A percentile compares a stretch with the other conserved stretches of the same genome.
Conservation (phyloP, 345 rosid genomes). For the Pistacia atlantica region DNA sequence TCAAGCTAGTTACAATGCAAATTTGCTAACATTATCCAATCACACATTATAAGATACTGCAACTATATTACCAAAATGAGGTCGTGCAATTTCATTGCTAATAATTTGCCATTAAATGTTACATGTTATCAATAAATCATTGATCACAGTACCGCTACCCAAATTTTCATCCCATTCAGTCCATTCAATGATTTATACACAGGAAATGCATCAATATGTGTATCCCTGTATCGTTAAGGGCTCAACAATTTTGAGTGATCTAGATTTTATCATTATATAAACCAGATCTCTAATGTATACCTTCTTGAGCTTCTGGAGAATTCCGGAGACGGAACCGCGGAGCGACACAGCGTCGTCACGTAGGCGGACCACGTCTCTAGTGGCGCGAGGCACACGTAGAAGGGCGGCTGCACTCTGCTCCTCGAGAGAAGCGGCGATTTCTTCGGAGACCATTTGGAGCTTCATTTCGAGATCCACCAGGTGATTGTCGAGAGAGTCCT, state of each 20-base stretch:
- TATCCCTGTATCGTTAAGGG: neutral
- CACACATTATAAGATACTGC: neutral
- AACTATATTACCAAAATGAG: neutral
- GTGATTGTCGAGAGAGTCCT: constrained; percentile 85
- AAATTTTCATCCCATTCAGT: no score
- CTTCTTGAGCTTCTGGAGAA: constrained; percentile 92
- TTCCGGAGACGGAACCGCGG: constrained; percentile 74
- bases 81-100: neutral
- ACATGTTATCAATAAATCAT: neutral
- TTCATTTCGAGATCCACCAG: constrained; percentile 98
- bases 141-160: neutral
- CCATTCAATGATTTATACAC: no score
- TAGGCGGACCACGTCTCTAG: constrained; percentile 90
- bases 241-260: no score
- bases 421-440: constrained; percentile 93
- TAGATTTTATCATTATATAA: neutral
- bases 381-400: constrained; percentile 94
- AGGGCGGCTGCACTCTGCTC: constrained; percentile 87
- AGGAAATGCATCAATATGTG: neutral
- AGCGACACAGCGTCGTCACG: constrained; percentile 91
- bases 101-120: neutral
- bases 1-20: neutral
- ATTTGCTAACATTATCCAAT: neutral
- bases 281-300: constrained; percentile 24
- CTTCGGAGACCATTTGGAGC: constrained; percentile 98